Percentiles rank a stretch among this genome's conserved stretches.
Conservation (phyloP, 805 yeast genomes). For the Candida nemodendra region DNA sequence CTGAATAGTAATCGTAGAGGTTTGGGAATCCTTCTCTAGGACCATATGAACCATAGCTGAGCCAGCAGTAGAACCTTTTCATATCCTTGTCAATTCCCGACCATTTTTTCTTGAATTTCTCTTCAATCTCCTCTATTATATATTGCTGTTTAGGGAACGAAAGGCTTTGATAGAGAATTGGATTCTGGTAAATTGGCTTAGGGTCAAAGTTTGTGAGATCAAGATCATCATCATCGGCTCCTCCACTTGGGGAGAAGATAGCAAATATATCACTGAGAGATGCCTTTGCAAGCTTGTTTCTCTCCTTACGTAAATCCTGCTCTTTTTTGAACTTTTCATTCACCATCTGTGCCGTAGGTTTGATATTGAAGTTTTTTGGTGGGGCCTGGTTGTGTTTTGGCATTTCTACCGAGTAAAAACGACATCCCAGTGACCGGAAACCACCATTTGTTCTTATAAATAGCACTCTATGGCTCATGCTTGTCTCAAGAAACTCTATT, state of each 20-base stretch:
- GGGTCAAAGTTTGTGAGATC: conserved; percentile 34
- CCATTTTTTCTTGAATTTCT: conserved; percentile 55
- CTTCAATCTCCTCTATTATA: conserved; percentile 47
- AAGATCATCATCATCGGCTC: conserved; percentile 31
- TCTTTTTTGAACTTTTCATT: conserved; percentile 27
- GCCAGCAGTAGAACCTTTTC: conserved; percentile 57
- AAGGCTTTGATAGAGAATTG: conserved; percentile 29
- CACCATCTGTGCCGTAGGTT: conserved; percentile 25
- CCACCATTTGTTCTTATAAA: no score
- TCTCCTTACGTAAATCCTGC: conserved; percentile 28
- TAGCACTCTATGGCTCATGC: no score
- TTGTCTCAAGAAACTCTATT: no score
- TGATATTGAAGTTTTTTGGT: conserved; percentile 11
- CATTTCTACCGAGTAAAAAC: no score
- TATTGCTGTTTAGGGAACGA: conserved; percentile 57
- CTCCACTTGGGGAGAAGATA: conserved; percentile 31
- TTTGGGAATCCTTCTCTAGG: conserved; percentile 55
- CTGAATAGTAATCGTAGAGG: conserved; percentile 38
- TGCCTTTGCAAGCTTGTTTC: conserved; percentile 37
- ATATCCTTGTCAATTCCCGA: conserved; percentile 42
- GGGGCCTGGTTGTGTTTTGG: conserved; percentile 10
- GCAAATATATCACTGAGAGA: conserved; percentile 41
- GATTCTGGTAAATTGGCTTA: conserved; percentile 31
- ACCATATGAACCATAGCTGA: conserved; percentile 71
- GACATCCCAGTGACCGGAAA: no score